Evolutionary conservation across 306 rosid genomes (phyloP), one percentile per base, ranked within the genome.

Genomic region (Glycine soja): DNA sequence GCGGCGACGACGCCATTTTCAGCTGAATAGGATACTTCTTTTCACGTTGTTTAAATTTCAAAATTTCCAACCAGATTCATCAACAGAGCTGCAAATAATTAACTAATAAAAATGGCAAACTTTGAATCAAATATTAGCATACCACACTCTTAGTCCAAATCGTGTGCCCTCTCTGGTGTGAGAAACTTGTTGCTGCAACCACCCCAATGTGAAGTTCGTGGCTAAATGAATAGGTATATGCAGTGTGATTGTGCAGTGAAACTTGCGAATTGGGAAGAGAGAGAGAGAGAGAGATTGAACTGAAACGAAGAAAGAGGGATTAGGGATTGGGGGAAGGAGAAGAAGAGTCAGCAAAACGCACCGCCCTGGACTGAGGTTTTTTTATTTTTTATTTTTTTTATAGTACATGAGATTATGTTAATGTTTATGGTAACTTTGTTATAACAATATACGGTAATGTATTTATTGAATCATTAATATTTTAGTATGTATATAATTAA

Each of bases 1-100:
- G 5, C 43, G 43, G 5, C 43, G 43, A 38, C 6, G 86, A 72
- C 45, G 71, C 65, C 18, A 85, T 77, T 10, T 80, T 53, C 11
- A 40, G 30, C 30, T 24, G 30, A 24, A 24, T 24, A 24, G 30
- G 30, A 24, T 24, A 24, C 30, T 24, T 24, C 30, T 24, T 24
- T 24, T 24, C 30, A 24, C 30, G 30, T 24, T 13, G 54, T 18
- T 47, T 38, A 24, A 47, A 30, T 11, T 65, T 82, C 14, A 75
- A 72, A 72, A 68, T 6, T 36, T 48, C 58, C 43, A 16, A 68
- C 56, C 47, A 57, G 8, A 75, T 47, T 74, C 54, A 53, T 32
- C 7, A 57, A 45, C 15, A 34, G 13, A 48, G 62, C 34, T n/a
- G 34, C 61, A 32, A 75, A 45, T 13, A 52, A 50, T 52, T 11